Base-by-base conservation (phyloP, 2,329 filamentous ascomycete species). In the Aspergillus sp. region DNA sequence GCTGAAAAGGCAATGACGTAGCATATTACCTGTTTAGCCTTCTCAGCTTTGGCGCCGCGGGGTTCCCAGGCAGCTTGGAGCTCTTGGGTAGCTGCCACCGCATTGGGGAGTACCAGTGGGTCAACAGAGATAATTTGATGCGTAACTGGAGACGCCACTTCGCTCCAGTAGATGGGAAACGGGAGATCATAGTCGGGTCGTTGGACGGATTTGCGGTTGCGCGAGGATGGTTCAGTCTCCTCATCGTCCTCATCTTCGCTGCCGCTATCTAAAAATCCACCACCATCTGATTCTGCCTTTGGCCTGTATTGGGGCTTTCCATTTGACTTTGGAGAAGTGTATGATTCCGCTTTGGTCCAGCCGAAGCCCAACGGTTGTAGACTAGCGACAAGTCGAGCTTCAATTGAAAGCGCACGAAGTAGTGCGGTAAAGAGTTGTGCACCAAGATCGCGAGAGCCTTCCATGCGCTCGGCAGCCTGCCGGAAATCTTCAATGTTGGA, bases 131-230 rank as follows among this genome's bases (percentile, higher is more conserved):
- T 82, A 56, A 89, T 92, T 49, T 86, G 90, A 54, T 90, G 85
- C 0, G 90, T 93, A 3, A 91, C 81, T 2, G 91, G 89, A 0
- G 93, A 97, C 2, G 95, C 80, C 3, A 90, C 89, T 73, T 99
- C 95, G 0, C 89, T 89, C 95, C 95, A 99, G 73, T 98, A 98
- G 51, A 90, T 89, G 1, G 95, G 93, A 63, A 88, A 95, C 2
- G 87, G 85, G 27, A 97, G 80, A 64, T 96, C 92, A 19, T 82
- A 80, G 65, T 96, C 91, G 66, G 88, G 90, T 39, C 54, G 82
- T 80, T 81, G 49, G 68, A 70, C 6, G 65, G 67, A 40, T 72
- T 75, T 63, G 76, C 51, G 51, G 22, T n/a, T n/a, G 82, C 72
- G 61, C 58, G 77, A 70, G 67, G 64, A 45, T 62, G 68, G 62